A percentile compares a stretch with the other conserved stretches of the same genome.
Conservation (phyloP, 2,329 filamentous ascomycete genomes). For the Aspergillus terreus region DNA sequence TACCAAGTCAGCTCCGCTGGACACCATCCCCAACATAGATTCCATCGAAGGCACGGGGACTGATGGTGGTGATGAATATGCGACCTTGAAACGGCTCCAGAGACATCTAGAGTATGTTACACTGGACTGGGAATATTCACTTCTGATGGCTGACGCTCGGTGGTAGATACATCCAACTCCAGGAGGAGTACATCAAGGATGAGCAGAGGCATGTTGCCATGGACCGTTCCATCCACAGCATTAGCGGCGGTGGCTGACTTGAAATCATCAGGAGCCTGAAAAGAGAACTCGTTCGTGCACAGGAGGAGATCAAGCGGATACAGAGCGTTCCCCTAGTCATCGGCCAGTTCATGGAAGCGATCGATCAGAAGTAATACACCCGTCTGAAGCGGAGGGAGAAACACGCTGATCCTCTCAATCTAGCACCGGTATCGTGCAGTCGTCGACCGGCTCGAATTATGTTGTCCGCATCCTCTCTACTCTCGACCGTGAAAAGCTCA, state of each 20-base stretch:
- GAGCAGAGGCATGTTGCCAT: conserved; percentile 70
- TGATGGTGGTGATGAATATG: conserved; percentile 89
- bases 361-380: conserved; percentile 84
- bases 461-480: conserved; percentile 97
- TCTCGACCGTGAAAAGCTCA: conserved; percentile 94
- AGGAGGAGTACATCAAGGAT: conserved; percentile 99
- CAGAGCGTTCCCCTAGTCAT: conserved; percentile 98
- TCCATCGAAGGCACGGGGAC: conserved; percentile 77
- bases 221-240: conserved; percentile 2
- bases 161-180: conserved; percentile 82
- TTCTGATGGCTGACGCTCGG: conserved; percentile 16
- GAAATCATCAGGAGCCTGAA: conserved; percentile 71
- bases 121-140: background rate
- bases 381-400: background rate
- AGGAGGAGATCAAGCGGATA: conserved; percentile 99
- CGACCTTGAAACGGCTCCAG: conserved; percentile 92
- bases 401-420: conserved; percentile 9
- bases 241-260: conserved; percentile 1
- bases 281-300: conserved; percentile 91
- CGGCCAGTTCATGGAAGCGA: conserved; percentile 99
- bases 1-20: conserved; percentile 72
- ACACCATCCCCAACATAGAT: conserved; percentile 83
- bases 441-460: conserved; percentile 97
- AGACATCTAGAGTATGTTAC: conserved; percentile 79
- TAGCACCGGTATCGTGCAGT: conserved; percentile 97